Evolutionary conservation across 805 yeast species (phyloP).

Genomic region (Suhomyces prunicola): DNA sequence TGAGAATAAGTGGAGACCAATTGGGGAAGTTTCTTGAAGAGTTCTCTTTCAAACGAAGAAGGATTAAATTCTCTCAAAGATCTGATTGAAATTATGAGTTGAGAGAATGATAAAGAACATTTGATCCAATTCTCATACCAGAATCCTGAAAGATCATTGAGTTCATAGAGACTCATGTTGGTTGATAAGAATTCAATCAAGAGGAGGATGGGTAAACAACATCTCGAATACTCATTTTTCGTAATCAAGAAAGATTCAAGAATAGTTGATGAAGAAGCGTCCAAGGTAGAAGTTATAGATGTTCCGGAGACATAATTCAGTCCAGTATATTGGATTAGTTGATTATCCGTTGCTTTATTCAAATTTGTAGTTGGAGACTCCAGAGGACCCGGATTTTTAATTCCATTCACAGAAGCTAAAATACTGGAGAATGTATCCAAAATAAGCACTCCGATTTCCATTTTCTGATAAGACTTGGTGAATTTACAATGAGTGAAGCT

Average conservation of each 20-base stretch:
- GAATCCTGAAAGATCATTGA: slow-evolving; percentile 43
- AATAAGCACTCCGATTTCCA: slow-evolving; percentile 56
- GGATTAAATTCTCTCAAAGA: slow-evolving; percentile 46
- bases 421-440: slow-evolving; percentile 55
- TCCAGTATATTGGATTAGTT: not conserved
- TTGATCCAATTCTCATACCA: slow-evolving; percentile 50
- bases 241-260: slow-evolving; percentile 54
- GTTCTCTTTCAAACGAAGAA: slow-evolving; percentile 60
- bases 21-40: slow-evolving; percentile 54
- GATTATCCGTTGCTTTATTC: not conserved
- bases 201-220: slow-evolving; percentile 51
- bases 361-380: not conserved
- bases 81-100: slow-evolving; percentile 56
- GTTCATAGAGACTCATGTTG: slow-evolving; percentile 32
- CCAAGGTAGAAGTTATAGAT: not conserved
- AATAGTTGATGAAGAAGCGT: slow-evolving; percentile 37
- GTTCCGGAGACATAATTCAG: not conserved
- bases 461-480: slow-evolving; percentile 50
- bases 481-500: slow-evolving; percentile 72
- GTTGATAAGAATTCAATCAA: slow-evolving; percentile 48
- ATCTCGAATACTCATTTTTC: slow-evolving; percentile 48
- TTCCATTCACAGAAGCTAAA: slow-evolving; percentile 51
- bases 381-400: slow-evolving; percentile 13
- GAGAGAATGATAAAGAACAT: slow-evolving; percentile 53
- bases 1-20: slow-evolving; percentile 58